Evolutionary conservation across 2,329 filamentous ascomycete species (phyloP), one percentile per base, ranked within the genome.

Genomic region (Fusarium denticulatum): DNA sequence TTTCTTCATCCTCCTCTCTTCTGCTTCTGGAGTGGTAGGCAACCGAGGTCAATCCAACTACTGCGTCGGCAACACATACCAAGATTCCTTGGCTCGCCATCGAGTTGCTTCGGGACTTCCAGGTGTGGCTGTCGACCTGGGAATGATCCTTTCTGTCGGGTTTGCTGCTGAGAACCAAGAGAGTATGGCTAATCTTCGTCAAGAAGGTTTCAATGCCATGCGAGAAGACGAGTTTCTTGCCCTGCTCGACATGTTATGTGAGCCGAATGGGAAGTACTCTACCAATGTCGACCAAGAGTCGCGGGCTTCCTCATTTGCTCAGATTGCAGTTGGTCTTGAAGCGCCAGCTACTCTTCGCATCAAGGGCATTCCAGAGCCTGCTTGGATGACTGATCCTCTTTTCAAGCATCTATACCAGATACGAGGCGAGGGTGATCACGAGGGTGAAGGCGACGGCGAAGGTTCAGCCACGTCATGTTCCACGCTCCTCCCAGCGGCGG

Each of bases 1-100:
- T 77, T 89, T 90, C 80, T 89, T 89, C 78, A 80, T 88, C 30
- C 82, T 85, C 32, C 84, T 88, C n/a, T 89, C 88, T 0, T 87
- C 86, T 7, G 83, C 85, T 1, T 84, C 86, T 6, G 84, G 86
- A n/a, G 81, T 86, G 5, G 86, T 88, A 20, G 87, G 87, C 2
- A 86, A 87, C 76, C 82, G 82, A 50, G 85, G 85, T 0, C 87
- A 89, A 68, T 85, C 86, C 10, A 86, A 87, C 7, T 90, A 90
- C 75, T 82, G 84, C 6, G 85, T 86, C 0, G 86, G 83, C 36
- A 88, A 88, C 74, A 67, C 67, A 22, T 63, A 58, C 39, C 67
- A 62, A 14, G 64, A 69, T 43, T 39, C 64, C 13, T 18, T 69
- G 7, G 57, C 62, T 9, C 58, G 58, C 7, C 42, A 62, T n/a